These are phyloP conservation scores for Fusarium praegraminearum DNA, from an alignment of 2,329 filamentous ascomycete genomes.

Conservation along the genomic window DNA sequence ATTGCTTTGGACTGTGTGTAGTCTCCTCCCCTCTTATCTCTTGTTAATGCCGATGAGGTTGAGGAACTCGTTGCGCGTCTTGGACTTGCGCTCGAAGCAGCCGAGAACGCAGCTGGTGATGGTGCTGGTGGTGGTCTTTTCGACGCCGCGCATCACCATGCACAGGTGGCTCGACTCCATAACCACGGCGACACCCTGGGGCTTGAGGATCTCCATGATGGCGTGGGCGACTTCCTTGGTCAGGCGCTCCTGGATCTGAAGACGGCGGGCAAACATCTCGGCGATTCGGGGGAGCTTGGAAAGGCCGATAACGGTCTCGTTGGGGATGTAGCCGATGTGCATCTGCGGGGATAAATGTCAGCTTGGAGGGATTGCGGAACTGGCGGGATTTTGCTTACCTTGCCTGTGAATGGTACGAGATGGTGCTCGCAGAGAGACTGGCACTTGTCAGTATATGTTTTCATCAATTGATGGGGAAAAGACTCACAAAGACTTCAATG, in stretches of 20 bases:
- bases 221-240: constrained; percentile 97
- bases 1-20: constrained; percentile 12
- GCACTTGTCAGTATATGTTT: background rate
- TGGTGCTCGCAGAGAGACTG: constrained; percentile 95
- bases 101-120: constrained; percentile 98
- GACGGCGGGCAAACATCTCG: constrained; percentile 92
- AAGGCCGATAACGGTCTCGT: constrained; percentile 89
- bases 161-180: constrained; percentile 98
- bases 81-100: constrained; percentile 90
- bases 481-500: constrained; percentile 78
- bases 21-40: constrained; percentile 14
- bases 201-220: constrained; percentile 91
- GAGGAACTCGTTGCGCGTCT: constrained; percentile 95
- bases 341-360: constrained; percentile 69
- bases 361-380: constrained; percentile 4
- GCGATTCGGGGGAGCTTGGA: constrained; percentile 96
- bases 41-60: constrained; percentile 80
- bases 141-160: constrained; percentile 99
- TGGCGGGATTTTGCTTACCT: constrained; percentile 65
- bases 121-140: constrained; percentile 88
- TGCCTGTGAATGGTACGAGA: constrained; percentile 94
- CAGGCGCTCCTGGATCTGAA: constrained; percentile 96
- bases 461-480: background rate
- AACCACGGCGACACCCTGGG: constrained; percentile 94
- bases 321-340: constrained; percentile 98